phyloP scores from a whole-genome alignment of 2,329 filamentous ascomycete genomes.

The Botrytis porri region DNA sequence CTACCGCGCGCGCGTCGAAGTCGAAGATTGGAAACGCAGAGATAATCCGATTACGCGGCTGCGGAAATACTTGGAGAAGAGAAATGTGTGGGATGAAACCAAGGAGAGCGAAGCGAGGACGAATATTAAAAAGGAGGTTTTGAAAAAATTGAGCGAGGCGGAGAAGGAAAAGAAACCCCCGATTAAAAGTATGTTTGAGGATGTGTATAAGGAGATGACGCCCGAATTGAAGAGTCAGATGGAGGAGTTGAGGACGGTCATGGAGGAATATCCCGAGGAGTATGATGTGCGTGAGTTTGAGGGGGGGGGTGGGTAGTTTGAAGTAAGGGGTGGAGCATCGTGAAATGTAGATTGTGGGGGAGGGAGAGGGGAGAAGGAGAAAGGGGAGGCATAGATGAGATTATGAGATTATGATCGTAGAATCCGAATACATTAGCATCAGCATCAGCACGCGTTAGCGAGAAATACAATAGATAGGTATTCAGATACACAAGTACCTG shows the following conservation, averaged over 20 bases:
- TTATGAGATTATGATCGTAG: constrained; percentile 2
- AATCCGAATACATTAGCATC: background rate
- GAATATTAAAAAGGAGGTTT: constrained; percentile 66
- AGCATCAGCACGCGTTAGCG: background rate
- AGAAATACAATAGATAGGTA: background rate
- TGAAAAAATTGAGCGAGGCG: constrained; percentile 80
- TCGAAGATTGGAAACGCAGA: constrained; percentile 88
- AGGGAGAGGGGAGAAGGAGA: background rate
- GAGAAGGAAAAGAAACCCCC: constrained; percentile 78
- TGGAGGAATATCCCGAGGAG: constrained; percentile 86
- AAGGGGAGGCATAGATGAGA: background rate
- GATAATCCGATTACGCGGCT: constrained; percentile 85
- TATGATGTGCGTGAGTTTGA: constrained; percentile 81
- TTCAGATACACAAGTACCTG: background rate
- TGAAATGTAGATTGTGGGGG: background rate
- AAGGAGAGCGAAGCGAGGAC: constrained; percentile 72
- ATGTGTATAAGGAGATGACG: constrained; percentile 85
- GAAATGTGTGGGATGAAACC: constrained; percentile 79
- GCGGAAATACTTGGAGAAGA: constrained; percentile 85
- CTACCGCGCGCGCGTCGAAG: constrained; percentile 88
- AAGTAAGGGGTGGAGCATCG: background rate
- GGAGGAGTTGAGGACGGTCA: constrained; percentile 67
- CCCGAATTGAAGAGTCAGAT: constrained; percentile 76
- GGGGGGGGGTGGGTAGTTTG: constrained; percentile 51
- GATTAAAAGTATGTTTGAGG: constrained; percentile 73